phyloP scores from a whole-genome alignment of 805 yeast genomes.

The Metschnikowia orientalis region DNA sequence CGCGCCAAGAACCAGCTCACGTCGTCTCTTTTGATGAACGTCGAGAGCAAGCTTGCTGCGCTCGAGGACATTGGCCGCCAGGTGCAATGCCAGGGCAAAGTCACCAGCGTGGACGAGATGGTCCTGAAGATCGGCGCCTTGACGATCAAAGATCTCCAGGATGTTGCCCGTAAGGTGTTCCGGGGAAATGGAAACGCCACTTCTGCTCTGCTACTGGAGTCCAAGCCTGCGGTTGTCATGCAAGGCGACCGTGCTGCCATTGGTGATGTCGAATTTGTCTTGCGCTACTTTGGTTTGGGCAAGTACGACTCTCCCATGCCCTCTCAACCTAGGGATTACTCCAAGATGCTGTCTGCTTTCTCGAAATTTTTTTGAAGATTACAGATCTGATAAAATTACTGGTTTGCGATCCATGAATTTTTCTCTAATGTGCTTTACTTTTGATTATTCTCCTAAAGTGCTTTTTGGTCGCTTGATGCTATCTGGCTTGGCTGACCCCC shows the following conservation, averaged over 20 bases:
- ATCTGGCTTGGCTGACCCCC: constrained; percentile 24
- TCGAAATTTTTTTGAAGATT: background rate
- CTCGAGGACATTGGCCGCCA: constrained; percentile 95
- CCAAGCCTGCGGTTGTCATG: constrained; percentile 79
- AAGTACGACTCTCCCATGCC: constrained; percentile 14
- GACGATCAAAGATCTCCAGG: constrained; percentile 60
- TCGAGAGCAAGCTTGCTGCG: constrained; percentile 90
- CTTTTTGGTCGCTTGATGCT: constrained; percentile 22
- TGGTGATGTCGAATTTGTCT: constrained; percentile 72
- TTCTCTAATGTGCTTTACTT: no score
- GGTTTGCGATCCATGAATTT: no score
- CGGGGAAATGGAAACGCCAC: constrained; percentile 54
- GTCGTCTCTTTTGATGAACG: constrained; percentile 83
- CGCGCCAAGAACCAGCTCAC: constrained; percentile 92
- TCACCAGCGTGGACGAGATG: constrained; percentile 78
- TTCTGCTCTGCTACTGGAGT: constrained; percentile 35
- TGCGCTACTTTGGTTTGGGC: constrained; percentile 74
- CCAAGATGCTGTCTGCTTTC: constrained; percentile 1
- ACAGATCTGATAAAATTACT: no score
- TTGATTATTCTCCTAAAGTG: no score
- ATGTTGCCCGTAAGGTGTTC: constrained; percentile 71
- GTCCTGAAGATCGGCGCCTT: constrained; percentile 67
- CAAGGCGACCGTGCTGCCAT: constrained; percentile 83
- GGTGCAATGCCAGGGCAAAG: constrained; percentile 74
- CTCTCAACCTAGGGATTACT: constrained; percentile 10